Conservation (phyloP, 2,329 filamentous ascomycete genomes). For the Fusarium buharicum region DNA sequence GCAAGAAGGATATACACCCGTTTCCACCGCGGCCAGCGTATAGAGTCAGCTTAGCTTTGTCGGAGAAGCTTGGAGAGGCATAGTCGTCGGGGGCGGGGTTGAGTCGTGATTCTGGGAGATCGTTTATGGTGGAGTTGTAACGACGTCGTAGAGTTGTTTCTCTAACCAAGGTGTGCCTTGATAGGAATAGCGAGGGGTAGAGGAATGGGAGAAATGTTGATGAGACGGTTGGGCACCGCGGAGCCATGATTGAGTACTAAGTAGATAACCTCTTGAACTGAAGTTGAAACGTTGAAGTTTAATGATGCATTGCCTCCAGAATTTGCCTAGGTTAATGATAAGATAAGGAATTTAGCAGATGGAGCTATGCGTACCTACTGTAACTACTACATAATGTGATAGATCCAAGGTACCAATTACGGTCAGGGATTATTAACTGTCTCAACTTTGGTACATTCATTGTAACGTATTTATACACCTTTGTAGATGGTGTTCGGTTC, state of each 20-base stretch:
- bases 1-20: slow-evolving; percentile 92
- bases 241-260: slow-evolving; percentile 42
- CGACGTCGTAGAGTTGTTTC: slow-evolving; percentile 28
- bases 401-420: no score
- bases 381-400: no score
- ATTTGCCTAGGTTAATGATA: slow-evolving; percentile 32
- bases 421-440: no score
- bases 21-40: slow-evolving; percentile 85
- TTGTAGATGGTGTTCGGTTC: no score
- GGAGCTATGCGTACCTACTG: background rate
- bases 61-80: slow-evolving; percentile 82
- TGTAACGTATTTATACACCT: no score
- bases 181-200: slow-evolving; percentile 58
- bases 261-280: slow-evolving; percentile 9
- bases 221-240: slow-evolving; percentile 39
- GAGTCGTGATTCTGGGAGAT: slow-evolving; percentile 67
- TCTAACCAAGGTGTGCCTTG: slow-evolving; percentile 24
- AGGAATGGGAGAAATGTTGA: slow-evolving; percentile 55
- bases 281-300: slow-evolving; percentile 13
- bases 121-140: slow-evolving; percentile 49
- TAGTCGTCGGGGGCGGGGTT: slow-evolving; percentile 89
- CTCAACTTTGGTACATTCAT: no score
- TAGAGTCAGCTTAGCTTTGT: slow-evolving; percentile 82
- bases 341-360: slow-evolving; percentile 31
- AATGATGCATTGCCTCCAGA: slow-evolving; percentile 22